Evolutionary conservation across 345 rosid genomes (phyloP), one percentile per base, ranked within the genome.

Genomic region (Salix viminalis): DNA sequence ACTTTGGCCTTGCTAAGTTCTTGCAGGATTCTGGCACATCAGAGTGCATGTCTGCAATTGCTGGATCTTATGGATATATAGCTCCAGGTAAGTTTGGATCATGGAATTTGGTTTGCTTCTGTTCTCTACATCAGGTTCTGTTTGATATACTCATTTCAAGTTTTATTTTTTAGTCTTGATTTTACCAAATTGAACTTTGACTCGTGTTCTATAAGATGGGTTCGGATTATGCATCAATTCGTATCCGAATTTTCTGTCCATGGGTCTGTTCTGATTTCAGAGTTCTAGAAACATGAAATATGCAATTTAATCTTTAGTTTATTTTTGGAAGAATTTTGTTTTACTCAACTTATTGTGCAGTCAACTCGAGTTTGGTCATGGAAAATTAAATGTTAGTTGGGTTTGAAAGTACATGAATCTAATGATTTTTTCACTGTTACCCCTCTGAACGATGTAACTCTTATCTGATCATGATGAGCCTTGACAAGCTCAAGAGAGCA

Each of bases 21-120:
- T 83, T 92, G 75, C 98, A 92, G 87, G 96, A 94, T 56, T 92
- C 97, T 0, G 98, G 98, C 81, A 88, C 97, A 77, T 94, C 98
- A 24, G 97, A 94, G 72, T 94, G 97, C 80, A 94, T 94, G 98
- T 94, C 98, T 71, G 98, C 97, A 26, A 94, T 94, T 60, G 97
- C 98, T 71, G 98, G 98, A 30, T 94, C 98, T 71, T 94, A 94
- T 65, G 98, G 98, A 67, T 94, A 94, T 79, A 94, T 94, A 1
- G 98, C 97, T 70, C 98, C 98, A 73, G 97, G 98, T 94, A 87
- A 58, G 42, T 64, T 69, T 7, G 39, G 28, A 18, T 41, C 72
- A 39, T 73, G 5, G 50, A 42, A 74, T 48, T 36, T 46, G 30
- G 13, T 41, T 24, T 62, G 39, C 16, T 34, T 80, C 50, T 13